Evolutionary conservation across 1,139 yeast species (phyloP), one percentile per base, ranked within the genome.

Genomic region (Suhomyces ambrosiae): DNA sequence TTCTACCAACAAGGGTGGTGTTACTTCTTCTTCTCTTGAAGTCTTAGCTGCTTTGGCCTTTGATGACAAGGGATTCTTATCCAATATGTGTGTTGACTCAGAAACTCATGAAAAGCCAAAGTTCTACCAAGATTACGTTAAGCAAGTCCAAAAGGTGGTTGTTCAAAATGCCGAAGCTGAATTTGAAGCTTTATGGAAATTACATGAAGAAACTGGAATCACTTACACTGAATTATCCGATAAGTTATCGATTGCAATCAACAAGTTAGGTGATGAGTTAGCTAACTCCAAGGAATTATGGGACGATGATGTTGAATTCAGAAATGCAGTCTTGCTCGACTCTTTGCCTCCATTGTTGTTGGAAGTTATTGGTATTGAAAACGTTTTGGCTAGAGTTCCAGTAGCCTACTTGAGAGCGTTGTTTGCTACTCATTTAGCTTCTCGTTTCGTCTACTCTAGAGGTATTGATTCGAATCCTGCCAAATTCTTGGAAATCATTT

Each of bases 1-100:
- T 13, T 87, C 97, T 13, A 88, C 97, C 39, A 92, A 92, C 67
- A 92, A 92, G 69, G 98, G 98, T 58, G 98, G 98, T 68, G 98
- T 92, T 37, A 92, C 98, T 2, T 90, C 97, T 1, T 89, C 97
- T 1, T 90, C 97, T 2, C 73, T 88, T 50, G 98, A 92, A 67
- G 98, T 92, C 13, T 76, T 92, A 54, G 96, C 97, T 10, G 92
- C 98, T 4, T 78, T 92, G 48, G 86, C 96, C 3, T 84, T 92
- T 60, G 90, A 83, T 54, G 98, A 92, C 62, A 79, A 76, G 40
- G 89, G 82, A 31, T 92, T 90, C 71, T 71, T 78, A 55, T 61
- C 73, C 44, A 67, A 82, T 59, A 86, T 86, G 95, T 86, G 95
- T 61, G 80, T 86, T 41, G 74, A 77, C 44, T 57, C 72, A 31